These are phyloP conservation scores for Suillus placidus DNA, from an alignment of 768 basidiomycete genomes.

Conservation along the genomic window DNA sequence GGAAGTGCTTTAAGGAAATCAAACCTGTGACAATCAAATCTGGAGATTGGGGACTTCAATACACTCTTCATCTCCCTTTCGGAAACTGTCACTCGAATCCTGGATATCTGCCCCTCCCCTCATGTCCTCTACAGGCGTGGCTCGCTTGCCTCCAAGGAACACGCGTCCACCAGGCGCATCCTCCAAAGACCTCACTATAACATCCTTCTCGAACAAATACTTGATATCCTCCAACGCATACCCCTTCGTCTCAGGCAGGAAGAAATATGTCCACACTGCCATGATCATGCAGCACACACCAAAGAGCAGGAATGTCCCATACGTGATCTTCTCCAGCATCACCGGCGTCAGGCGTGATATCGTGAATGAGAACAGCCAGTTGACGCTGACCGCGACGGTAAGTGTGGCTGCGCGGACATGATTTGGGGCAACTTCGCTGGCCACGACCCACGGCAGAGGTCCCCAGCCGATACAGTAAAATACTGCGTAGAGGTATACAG, in stretches of 20 bases:
- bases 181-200: slow-evolving; percentile 38
- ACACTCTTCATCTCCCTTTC: slow-evolving; percentile 3
- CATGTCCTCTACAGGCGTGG: slow-evolving; percentile 19
- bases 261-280: slow-evolving; percentile 46
- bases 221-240: slow-evolving; percentile 50
- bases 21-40: not conserved
- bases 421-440: slow-evolving; percentile 41
- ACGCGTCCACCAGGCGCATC: slow-evolving; percentile 45
- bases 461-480: slow-evolving; percentile 49
- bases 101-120: slow-evolving; percentile 4
- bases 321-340: slow-evolving; percentile 38
- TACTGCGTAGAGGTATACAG: slow-evolving; percentile 50
- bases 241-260: slow-evolving; percentile 51
- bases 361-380: slow-evolving; percentile 51
- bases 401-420: slow-evolving; percentile 44
- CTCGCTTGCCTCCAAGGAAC: slow-evolving; percentile 33
- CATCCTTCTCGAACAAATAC: slow-evolving; percentile 44
- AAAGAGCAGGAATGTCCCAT: slow-evolving; percentile 47
- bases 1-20: not conserved
- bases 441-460: slow-evolving; percentile 39
- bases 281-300: slow-evolving; percentile 45
- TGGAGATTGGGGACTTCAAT: not conserved
- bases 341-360: slow-evolving; percentile 49
- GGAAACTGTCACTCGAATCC: not conserved
- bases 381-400: slow-evolving; percentile 41